Base-by-base conservation (phyloP, 163 green algal genomes). In the Chloromonas sp. region DNA sequence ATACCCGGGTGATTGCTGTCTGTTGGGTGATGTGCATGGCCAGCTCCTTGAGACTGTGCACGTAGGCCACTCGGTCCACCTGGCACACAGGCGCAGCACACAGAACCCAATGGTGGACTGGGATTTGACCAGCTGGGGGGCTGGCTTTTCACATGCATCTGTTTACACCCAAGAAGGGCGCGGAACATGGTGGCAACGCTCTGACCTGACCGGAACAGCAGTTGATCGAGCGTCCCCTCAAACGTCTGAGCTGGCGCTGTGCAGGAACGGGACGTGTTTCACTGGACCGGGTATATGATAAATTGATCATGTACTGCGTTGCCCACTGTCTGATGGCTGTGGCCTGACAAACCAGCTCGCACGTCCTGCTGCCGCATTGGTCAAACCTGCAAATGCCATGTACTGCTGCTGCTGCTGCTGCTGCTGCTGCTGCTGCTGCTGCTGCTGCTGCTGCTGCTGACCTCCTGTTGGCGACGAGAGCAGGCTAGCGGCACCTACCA, bases 51-150 rank as follows among this genome's bases (percentile, higher is more conserved):
- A 99, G 90, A 8, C 83, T 94, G 90, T 98, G 96, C 14, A 98
- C 93, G 85, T 99, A 99, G 0, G 96, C 95, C 62, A 99, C 97
- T 0, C 90, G 87, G 88, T 99, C 97, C 1, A 99, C 92, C 92
- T 97, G 91, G 58, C 8, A 77, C n/a, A 81, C 14, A 1, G 70
- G 60, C 3, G 1, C 36, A 66, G 62, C 1, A 3, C 8, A 79
- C 3, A 8, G 5, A 83, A 59, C 3, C 2, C 61, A 11, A 74
- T 62, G n/a, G 70, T 86, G 14, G 3, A 2, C 60, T 82, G 77
- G 61, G 8, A 83, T 60, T 60, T 5, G 11, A 8, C 2, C 14
- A 60, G 8, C 2, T 80, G 70, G 8, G 13, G 8, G 13, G 70
- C 70, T 13, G 13, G 70, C 8, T n/a, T 60, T 8, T 59, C 58